Percentiles rank a stretch among this genome's conserved stretches.
Evolutionary conservation across 306 rosid genomes (phyloP).

Genomic region (Sicyos baderoa): DNA sequence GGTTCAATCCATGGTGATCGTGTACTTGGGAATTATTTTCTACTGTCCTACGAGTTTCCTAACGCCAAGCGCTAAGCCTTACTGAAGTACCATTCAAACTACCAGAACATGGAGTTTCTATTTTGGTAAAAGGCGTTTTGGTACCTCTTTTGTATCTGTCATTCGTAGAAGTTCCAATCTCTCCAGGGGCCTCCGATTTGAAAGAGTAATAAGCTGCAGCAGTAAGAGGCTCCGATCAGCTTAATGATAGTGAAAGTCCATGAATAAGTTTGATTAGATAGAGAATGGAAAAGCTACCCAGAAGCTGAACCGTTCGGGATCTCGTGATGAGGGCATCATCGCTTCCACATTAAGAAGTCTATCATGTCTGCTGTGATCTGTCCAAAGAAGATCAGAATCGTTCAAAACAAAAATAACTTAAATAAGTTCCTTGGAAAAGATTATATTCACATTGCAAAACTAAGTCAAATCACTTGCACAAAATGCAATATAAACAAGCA

Average conservation of each 20-base stretch:
- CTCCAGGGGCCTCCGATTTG: conserved; percentile 74
- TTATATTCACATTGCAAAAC: neutral
- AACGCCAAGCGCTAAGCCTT: too few species aligned
- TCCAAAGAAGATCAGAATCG: neutral
- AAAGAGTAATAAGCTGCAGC: conserved; percentile 65
- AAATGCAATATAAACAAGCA: neutral
- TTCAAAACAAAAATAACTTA: neutral
- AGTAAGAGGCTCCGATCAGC: neutral
- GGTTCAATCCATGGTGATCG: too few species aligned
- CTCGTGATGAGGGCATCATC: conserved; percentile 69
- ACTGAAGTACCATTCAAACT: too few species aligned
- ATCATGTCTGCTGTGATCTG: conserved; percentile 76
- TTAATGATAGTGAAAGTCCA: neutral
- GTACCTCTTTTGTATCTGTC: conserved; percentile 80
- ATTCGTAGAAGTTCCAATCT: conserved; percentile 70
- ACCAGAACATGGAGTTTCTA: neutral
- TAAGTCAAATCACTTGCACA: neutral
- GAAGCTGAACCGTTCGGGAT: conserved; percentile 89
- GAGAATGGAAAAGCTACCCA: conserved; percentile 43
- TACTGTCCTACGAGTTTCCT: too few species aligned
- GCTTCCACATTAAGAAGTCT: conserved; percentile 57
- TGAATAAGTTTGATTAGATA: neutral
- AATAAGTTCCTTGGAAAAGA: neutral
- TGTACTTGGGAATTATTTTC: too few species aligned
- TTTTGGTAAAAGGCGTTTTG: neutral